A percentile compares a stretch with the other conserved stretches of the same genome.
Evolutionary conservation across 495 filamentous ascomycete species (phyloP).

Genomic region (Penicillium crystallinum): DNA sequence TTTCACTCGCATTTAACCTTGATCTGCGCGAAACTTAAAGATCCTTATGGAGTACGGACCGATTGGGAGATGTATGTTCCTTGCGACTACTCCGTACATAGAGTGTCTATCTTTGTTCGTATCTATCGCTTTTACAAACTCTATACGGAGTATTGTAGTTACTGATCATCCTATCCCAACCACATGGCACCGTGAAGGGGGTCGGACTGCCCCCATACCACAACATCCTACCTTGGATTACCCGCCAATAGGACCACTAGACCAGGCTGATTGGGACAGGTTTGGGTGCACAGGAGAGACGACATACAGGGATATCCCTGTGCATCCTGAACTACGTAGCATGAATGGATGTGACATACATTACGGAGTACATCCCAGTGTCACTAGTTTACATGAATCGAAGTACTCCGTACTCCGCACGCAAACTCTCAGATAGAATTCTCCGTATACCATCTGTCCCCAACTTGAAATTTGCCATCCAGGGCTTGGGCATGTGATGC

Average conservation of each 20-base stretch:
- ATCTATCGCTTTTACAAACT: background rate
- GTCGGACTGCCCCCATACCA: background rate
- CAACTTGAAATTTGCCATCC: background rate
- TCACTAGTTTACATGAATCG: too few species aligned
- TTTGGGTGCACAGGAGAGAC: background rate
- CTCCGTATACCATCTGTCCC: background rate
- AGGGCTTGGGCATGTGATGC: background rate
- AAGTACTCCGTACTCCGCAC: background rate
- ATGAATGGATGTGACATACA: too few species aligned
- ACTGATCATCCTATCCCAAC: background rate
- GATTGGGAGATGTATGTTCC: too few species aligned
- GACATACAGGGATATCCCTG: background rate
- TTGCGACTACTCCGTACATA: background rate
- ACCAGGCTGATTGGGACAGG: background rate
- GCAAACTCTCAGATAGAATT: too few species aligned
- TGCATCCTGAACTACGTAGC: too few species aligned
- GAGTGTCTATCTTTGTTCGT: background rate
- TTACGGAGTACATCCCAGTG: background rate
- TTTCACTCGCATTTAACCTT: background rate
- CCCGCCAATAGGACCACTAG: background rate
- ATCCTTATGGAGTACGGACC: too few species aligned
- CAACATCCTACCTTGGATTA: background rate
- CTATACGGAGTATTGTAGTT: background rate
- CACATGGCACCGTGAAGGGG: constrained; percentile 1
- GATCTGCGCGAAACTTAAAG: too few species aligned